A percentile compares a stretch with the other conserved stretches of the same genome.
Conservation (phyloP, 495 filamentous ascomycete genomes). For the Penicillium subrubescens region DNA sequence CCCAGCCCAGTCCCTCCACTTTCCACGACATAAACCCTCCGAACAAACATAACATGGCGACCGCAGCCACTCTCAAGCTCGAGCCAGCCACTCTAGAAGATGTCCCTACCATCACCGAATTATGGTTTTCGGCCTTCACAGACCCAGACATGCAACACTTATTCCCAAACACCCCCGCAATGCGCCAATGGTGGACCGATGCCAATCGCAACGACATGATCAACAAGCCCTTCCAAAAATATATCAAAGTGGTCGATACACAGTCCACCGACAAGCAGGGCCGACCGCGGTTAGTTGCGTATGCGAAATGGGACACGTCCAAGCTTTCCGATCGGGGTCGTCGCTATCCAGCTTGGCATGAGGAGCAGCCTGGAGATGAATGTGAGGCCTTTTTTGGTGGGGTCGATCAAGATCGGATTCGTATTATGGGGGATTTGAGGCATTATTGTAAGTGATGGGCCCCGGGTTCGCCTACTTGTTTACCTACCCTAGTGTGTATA, state of each 20-base stretch:
- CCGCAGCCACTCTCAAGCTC: constrained; percentile 10
- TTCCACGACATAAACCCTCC: neutral
- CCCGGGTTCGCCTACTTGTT: neutral
- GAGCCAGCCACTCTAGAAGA: constrained; percentile 28
- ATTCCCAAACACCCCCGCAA: constrained; percentile 29
- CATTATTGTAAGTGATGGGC: constrained; percentile 24
- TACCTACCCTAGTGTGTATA: neutral
- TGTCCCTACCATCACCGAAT: constrained; percentile 19
- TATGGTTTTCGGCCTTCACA: constrained; percentile 36
- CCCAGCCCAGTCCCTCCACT: neutral
- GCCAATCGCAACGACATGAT: constrained; percentile 22
- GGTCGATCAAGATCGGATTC: constrained; percentile 20
- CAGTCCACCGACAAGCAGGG: constrained; percentile 15
- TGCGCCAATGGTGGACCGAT: constrained; percentile 28
- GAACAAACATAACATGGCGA: constrained; percentile 5
- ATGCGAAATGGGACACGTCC: constrained; percentile 32
- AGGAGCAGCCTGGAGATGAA: constrained; percentile 16
- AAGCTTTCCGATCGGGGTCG: constrained; percentile 27
- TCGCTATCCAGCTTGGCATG: constrained; percentile 32
- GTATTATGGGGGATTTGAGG: constrained; percentile 30
- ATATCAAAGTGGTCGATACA: constrained; percentile 33
- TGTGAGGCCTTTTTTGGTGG: constrained; percentile 21
- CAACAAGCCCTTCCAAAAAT: constrained; percentile 28
- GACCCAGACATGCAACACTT: constrained; percentile 16
- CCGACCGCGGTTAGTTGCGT: constrained; percentile 25